These are phyloP conservation scores for Lentinula guzmanii DNA, from an alignment of 768 basidiomycete genomes.

Conservation along the genomic window DNA sequence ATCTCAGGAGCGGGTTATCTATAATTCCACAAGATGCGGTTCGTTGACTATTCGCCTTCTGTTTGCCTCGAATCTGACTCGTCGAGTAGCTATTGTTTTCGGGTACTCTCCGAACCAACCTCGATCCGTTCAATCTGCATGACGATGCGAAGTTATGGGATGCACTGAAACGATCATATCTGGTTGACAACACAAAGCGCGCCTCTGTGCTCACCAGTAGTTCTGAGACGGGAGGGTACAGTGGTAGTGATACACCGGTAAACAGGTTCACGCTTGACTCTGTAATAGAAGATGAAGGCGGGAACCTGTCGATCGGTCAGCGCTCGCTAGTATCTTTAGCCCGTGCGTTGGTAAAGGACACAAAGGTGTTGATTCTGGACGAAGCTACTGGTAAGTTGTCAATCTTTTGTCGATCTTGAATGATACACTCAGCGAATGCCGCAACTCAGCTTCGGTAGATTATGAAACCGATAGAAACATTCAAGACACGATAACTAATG, in stretches of 20 bases:
- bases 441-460: conserved; percentile 65
- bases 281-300: conserved; percentile 80
- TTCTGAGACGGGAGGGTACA: conserved; percentile 23
- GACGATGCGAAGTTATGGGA: conserved; percentile 85
- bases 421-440: conserved; percentile 1
- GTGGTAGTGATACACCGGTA: conserved; percentile 35
- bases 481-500: conserved; percentile 80
- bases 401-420: not conserved
- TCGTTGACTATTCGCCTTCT: conserved; percentile 20
- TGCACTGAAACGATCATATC: conserved; percentile 77
- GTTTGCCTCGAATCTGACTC: not conserved
- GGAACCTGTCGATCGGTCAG: conserved; percentile 77
- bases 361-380: conserved; percentile 81
- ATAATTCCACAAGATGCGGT: conserved; percentile 86
- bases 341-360: conserved; percentile 81
- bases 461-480: conserved; percentile 89
- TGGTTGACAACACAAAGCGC: conserved; percentile 50
- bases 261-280: conserved; percentile 80
- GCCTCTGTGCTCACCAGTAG: conserved; percentile 15
- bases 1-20: conserved; percentile 60
- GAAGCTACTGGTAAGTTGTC: conserved; percentile 66
- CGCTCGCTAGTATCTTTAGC: conserved; percentile 84
- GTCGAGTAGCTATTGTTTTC: conserved; percentile 32
- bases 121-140: conserved; percentile 82
- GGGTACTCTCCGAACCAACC: conserved; percentile 78